phyloP scores from a whole-genome alignment of 352 stramenopile species.

The Globisporangium paddicum region DNA sequence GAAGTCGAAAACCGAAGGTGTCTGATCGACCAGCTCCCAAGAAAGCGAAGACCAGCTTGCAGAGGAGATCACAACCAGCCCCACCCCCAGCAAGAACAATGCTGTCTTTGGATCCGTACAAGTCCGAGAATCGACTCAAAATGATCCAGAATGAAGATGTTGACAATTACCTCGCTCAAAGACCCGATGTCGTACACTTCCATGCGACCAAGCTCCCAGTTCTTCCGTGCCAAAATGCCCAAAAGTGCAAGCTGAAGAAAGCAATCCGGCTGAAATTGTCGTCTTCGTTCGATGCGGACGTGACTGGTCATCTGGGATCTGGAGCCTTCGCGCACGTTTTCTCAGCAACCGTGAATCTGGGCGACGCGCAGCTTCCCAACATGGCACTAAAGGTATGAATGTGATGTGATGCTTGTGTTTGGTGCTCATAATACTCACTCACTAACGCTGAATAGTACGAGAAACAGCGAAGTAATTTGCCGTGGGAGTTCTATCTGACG shows the following conservation, averaged over 20 bases:
- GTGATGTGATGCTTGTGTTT: background rate
- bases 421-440: background rate
- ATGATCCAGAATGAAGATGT: conserved; percentile 43
- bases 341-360: conserved; percentile 33
- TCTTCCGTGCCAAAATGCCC: conserved; percentile 36
- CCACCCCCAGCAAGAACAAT: background rate
- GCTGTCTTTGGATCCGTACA: conserved; percentile 49
- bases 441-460: conserved; percentile 42
- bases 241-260: conserved; percentile 56
- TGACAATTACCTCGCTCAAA: conserved; percentile 36
- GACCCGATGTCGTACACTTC: conserved; percentile 40
- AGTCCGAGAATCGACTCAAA: conserved; percentile 32
- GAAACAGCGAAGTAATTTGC: conserved; percentile 56
- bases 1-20: background rate
- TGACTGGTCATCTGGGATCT: conserved; percentile 58
- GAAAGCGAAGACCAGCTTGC: conserved; percentile 4
- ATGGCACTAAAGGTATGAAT: conserved; percentile 64
- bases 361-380: conserved; percentile 14
- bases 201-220: conserved; percentile 44
- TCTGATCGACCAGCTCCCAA: background rate
- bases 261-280: conserved; percentile 32
- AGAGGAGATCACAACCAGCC: conserved; percentile 3
- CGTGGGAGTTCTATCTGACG: conserved; percentile 80
- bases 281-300: conserved; percentile 26
- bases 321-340: conserved; percentile 78